These are phyloP conservation scores for Leptographium flavum DNA, from an alignment of 2,329 filamentous ascomycete species.

Conservation along the genomic window DNA sequence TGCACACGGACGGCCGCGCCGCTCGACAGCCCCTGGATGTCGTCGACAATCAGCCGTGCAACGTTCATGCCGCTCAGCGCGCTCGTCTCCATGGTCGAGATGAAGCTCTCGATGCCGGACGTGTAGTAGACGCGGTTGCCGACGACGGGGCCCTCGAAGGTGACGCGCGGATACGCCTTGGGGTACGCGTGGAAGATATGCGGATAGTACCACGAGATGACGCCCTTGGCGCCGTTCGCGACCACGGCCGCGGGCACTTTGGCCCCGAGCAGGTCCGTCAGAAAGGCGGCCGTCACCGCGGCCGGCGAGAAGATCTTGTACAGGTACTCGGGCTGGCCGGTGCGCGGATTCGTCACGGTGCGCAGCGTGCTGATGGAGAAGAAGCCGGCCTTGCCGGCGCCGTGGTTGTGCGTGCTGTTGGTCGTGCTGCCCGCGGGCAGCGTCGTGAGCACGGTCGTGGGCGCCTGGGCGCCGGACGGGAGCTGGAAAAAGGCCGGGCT, in stretches of 20 bases:
- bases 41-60: constrained; percentile 54
- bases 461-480: constrained; percentile 39
- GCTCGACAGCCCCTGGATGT: constrained; percentile 14
- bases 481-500: constrained; percentile 60
- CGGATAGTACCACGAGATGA: constrained; percentile 63
- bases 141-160: constrained; percentile 69
- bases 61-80: constrained; percentile 83
- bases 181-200: constrained; percentile 79
- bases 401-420: constrained; percentile 29
- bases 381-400: constrained; percentile 63
- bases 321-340: constrained; percentile 36
- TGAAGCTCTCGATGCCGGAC: constrained; percentile 77
- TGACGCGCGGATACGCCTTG: constrained; percentile 66
- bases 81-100: constrained; percentile 95
- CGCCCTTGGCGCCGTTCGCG: too few relatives aligned
- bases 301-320: constrained; percentile 54
- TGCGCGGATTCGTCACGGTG: constrained; percentile 45
- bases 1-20: constrained; percentile 2
- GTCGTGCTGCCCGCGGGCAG: constrained; percentile 40
- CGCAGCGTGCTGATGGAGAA: constrained; percentile 71
- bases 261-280: constrained; percentile 36
- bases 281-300: constrained; percentile 35
- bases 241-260: constrained; percentile 27
- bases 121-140: constrained; percentile 56
- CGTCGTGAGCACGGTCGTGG: constrained; percentile 71